Evolutionary conservation across 1,284 basidiomycete species (phyloP).

Genomic region (Volvariella surrecta): DNA sequence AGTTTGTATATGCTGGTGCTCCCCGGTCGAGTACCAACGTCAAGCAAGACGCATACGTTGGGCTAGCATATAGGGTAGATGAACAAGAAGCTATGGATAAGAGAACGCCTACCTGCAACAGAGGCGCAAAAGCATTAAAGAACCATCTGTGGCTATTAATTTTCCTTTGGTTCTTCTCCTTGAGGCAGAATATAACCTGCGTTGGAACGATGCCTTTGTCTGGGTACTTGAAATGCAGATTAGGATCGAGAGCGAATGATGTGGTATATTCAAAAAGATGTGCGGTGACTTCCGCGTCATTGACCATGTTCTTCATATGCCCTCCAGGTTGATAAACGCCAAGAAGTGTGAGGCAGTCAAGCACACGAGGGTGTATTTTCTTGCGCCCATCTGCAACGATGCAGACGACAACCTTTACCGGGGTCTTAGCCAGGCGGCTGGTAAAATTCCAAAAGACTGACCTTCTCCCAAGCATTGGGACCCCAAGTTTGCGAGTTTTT

Average conservation of each 20-base stretch:
- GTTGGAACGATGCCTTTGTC: conserved; percentile 94
- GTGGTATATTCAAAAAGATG: conserved; percentile 97
- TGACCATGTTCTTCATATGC: conserved; percentile 86
- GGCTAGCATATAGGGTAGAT: conserved; percentile 46
- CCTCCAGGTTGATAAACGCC: conserved; percentile 75
- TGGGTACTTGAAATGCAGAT: conserved; percentile 89
- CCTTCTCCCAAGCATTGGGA: conserved; percentile 95
- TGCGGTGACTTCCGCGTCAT: conserved; percentile 83
- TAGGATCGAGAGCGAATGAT: conserved; percentile 81
- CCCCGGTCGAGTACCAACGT: conserved; percentile 88
- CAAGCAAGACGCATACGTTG: conserved; percentile 83
- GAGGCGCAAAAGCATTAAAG: conserved; percentile 82
- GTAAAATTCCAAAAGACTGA: conserved; percentile 15
- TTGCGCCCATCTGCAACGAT: conserved; percentile 95
- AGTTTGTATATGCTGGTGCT: conserved; percentile 84
- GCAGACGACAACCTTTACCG: conserved; percentile 82
- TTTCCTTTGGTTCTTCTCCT: conserved; percentile 94
- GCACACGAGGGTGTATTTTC: conserved; percentile 86
- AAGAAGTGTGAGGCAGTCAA: conserved; percentile 82
- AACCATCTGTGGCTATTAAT: conserved; percentile 96
- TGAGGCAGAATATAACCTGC: conserved; percentile 89
- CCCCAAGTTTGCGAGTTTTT: conserved; percentile 97
- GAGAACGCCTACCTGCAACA: conserved; percentile 51
- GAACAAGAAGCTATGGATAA: background rate
- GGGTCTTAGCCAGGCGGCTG: conserved; percentile 3